Conservation (phyloP, 139 green algal species). For the Micromonas pusilla region DNA sequence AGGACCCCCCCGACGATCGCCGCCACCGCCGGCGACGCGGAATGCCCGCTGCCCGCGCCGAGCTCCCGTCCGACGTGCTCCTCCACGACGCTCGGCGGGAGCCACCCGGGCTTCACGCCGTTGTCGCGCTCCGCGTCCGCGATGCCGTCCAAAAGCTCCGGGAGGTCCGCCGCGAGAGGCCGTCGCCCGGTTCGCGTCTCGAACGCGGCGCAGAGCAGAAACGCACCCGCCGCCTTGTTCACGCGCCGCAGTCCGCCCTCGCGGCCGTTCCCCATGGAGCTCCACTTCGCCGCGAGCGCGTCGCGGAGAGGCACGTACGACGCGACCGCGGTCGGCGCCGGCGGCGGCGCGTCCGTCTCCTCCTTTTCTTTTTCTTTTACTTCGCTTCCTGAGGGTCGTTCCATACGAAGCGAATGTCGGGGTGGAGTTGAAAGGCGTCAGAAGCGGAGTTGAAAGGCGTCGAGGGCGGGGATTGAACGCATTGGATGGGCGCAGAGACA, state of each 20-base stretch:
- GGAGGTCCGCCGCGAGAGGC: background rate
- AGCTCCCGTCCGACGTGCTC: background rate
- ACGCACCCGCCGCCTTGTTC: background rate
- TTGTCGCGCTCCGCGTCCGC: background rate
- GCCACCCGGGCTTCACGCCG: background rate
- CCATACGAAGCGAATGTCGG: too few relatives aligned
- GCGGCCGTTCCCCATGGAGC: background rate
- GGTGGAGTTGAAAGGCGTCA: too few relatives aligned
- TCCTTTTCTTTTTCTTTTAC: too few relatives aligned
- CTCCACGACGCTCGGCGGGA: background rate
- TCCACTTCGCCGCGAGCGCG: background rate
- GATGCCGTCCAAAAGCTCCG: background rate
- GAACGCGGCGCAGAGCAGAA: background rate
- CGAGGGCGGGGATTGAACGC: too few relatives aligned
- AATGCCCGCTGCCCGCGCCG: too few relatives aligned
- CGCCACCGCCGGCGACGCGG: background rate
- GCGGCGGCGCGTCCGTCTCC: background rate
- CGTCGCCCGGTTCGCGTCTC: background rate
- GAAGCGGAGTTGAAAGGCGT: too few relatives aligned
- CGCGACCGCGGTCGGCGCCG: background rate
- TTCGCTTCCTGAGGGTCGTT: too few relatives aligned
- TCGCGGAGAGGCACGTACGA: background rate
- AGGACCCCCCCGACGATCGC: constrained; percentile 72
- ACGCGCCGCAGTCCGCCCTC: background rate
- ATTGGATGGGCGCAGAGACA: background rate